Percentiles rank a stretch among this genome's conserved stretches.
Evolutionary conservation across 2,329 filamentous ascomycete species (phyloP).

Genomic region (Aspergillus vadensis): DNA sequence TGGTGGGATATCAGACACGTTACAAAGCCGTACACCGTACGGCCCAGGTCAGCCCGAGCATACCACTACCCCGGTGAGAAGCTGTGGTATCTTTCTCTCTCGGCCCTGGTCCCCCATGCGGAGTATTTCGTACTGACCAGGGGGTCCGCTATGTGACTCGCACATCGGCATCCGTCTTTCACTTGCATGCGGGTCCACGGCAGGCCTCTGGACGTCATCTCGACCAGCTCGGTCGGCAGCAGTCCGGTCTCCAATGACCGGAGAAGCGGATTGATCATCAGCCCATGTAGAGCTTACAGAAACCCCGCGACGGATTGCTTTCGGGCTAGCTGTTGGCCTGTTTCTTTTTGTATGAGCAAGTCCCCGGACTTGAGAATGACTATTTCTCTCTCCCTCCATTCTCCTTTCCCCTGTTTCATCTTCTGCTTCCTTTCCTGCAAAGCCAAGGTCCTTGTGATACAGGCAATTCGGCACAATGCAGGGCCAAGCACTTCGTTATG

Average conservation of each 20-base stretch:
- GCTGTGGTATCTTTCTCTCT: not conserved
- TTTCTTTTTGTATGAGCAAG: not conserved
- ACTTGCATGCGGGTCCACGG: not conserved
- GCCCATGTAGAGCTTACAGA: not conserved
- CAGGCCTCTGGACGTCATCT: not conserved
- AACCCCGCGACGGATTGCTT: not conserved
- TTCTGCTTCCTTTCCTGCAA: not conserved
- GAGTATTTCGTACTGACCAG: not conserved
- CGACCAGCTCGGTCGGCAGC: not conserved
- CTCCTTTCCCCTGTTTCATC: not conserved
- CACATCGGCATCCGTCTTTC: not conserved
- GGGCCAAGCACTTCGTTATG: constrained; percentile 12
- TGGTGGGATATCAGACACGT: not conserved
- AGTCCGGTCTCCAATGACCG: not conserved
- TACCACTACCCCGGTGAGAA: not conserved
- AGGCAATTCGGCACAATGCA: constrained; percentile 1
- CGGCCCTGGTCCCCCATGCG: not conserved
- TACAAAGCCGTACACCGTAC: not conserved
- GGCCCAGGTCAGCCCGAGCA: not conserved
- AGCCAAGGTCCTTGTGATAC: not conserved
- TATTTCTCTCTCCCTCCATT: not conserved
- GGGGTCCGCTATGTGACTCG: not conserved
- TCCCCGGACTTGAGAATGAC: not conserved
- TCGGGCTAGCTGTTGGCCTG: not conserved
- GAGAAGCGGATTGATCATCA: not conserved